Conservation (phyloP, 495 filamentous ascomycete species). For the Poronia punctata region DNA sequence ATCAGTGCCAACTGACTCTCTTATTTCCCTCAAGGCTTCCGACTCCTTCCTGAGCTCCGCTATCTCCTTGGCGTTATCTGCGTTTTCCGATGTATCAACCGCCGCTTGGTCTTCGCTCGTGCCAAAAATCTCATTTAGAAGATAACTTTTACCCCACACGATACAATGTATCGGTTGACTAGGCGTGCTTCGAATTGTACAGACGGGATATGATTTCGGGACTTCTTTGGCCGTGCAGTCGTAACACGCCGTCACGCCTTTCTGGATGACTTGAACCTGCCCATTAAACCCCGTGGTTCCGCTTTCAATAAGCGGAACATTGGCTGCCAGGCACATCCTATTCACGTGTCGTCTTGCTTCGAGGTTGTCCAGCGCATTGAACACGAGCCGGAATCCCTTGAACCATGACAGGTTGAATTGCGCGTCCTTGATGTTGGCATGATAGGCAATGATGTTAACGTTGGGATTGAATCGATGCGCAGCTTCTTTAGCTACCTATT, state of each 20-base stretch:
- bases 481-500: conserved; percentile 86
- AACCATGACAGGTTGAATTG: conserved; percentile 92
- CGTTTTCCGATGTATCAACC: conserved; percentile 69
- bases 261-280: conserved; percentile 93
- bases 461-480: conserved; percentile 86
- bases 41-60: conserved; percentile 77
- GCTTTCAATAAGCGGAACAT: conserved; percentile 90
- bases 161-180: conserved; percentile 97
- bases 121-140: conserved; percentile 91
- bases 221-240: conserved; percentile 85
- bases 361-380: conserved; percentile 96
- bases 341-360: conserved; percentile 94
- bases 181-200: conserved; percentile 92
- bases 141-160: conserved; percentile 97
- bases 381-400: conserved; percentile 71
- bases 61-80: conserved; percentile 84
- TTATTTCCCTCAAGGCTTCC: conserved; percentile 72
- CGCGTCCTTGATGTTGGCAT: conserved; percentile 93
- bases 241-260: conserved; percentile 92
- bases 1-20: conserved; percentile 71
- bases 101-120: conserved; percentile 76
- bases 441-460: conserved; percentile 81
- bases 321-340: conserved; percentile 88
- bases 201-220: conserved; percentile 88
- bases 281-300: conserved; percentile 98